These are phyloP conservation scores for Suillus alpinus DNA, from an alignment of 768 basidiomycete species.

Conservation along the genomic window DNA sequence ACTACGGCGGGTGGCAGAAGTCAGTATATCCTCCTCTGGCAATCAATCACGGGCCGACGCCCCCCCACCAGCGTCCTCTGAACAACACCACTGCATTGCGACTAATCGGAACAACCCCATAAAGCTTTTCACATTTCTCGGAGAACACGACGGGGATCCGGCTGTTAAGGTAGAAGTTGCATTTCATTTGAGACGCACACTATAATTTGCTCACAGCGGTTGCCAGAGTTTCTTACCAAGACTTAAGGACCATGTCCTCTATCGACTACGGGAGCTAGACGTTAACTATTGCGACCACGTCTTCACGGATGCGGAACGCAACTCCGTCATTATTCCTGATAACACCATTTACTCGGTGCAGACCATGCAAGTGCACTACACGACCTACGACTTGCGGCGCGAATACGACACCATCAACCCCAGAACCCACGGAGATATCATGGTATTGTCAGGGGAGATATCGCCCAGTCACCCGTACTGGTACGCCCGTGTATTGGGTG, in stretches of 20 bases:
- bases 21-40: too few relatives aligned
- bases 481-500: constrained; percentile 15
- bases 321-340: not conserved
- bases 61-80: too few relatives aligned
- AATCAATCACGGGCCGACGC: not conserved
- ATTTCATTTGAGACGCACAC: too few relatives aligned
- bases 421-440: constrained; percentile 1
- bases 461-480: constrained; percentile 9
- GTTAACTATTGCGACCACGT: not conserved
- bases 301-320: not conserved
- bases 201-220: too few relatives aligned
- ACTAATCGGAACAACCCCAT: too few relatives aligned
- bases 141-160: too few relatives aligned
- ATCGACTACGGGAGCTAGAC: not conserved
- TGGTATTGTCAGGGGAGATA: not conserved
- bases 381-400: not conserved
- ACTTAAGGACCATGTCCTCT: not conserved
- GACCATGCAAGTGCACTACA: constrained; percentile 3
- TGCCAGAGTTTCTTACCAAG: not conserved
- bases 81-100: too few relatives aligned
- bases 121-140: too few relatives aligned
- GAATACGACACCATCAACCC: not conserved
- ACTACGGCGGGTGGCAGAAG: not conserved
- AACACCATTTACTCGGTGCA: not conserved
- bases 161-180: too few relatives aligned